Evolutionary conservation across 1,284 basidiomycete genomes (phyloP), one percentile per base, ranked within the genome.

Genomic region (Heterobasidion annosum): DNA sequence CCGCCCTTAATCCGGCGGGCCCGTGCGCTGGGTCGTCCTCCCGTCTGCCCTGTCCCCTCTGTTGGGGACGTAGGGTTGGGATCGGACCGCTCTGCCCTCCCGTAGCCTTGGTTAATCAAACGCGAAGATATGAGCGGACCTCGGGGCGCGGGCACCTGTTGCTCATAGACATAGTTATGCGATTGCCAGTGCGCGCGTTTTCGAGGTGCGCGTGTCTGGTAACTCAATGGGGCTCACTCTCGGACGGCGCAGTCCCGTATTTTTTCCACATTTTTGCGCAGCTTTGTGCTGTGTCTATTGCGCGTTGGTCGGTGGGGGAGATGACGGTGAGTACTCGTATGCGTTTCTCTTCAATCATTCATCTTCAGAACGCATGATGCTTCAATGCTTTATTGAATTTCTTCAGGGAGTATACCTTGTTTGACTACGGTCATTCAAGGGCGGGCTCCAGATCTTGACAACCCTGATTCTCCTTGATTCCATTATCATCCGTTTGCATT

Each of bases 171-270:
- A 88, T 66, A 90, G 87, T 88, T 81, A 90, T 90, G 81, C 86
- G 87, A 83, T 88, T 83, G 83, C 78, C 61, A 73, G 73, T 43
- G 57, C 25, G 25, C 18, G 55, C 16, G 4, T 43, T 25, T 60
- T 50, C 47, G 65, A 68, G 25, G 77, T 3, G 25, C 4, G 25
- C 25, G 25, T 25, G 25, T 25, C 74, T 7, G 69, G 79, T 75
- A 88, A 88, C 87, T 76, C 78, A 89, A 90, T 88, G 87, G 88
- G 87, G 87, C 87, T 90, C 83, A 89, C 85, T 89, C 84, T 86
- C 78, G 68, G 72, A 73, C 79, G 81, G 77, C 80, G 75, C 70
- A 66, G 64, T 64, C 54, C 58, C 61, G 25, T 19, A 57, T 32
- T 51, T 76, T 78, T 82, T 82, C 77, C 77, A 72, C 71, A 48